A percentile compares a stretch with the other conserved stretches of the same genome.
phyloP scores from a whole-genome alignment of 176 grass and related monocot genomes.

The Dendrocalamus sinicus region DNA sequence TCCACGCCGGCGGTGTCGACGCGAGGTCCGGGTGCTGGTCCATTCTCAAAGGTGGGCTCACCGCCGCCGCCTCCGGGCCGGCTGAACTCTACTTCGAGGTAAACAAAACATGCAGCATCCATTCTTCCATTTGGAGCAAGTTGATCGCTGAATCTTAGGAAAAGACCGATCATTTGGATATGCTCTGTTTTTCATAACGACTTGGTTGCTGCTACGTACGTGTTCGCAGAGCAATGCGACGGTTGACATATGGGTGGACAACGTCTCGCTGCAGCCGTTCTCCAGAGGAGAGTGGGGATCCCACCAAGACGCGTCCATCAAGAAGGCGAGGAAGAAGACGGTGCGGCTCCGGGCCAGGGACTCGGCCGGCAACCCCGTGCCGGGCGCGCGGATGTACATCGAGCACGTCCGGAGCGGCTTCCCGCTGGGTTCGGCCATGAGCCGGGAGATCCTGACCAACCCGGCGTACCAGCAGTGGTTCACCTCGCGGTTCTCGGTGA shows the following conservation, averaged over 20 bases:
- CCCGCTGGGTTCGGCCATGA: constrained; percentile 78
- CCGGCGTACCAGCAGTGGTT: constrained; percentile 77
- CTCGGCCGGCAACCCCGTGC: constrained; percentile 50
- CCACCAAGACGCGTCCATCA: constrained; percentile 61
- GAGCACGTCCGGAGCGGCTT: constrained; percentile 57
- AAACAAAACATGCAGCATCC: not conserved
- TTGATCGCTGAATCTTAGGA: not conserved
- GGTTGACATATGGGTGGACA: constrained; percentile 81
- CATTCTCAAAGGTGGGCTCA: constrained; percentile 89
- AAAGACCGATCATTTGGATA: not conserved
- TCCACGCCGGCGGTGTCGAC: constrained; percentile 58
- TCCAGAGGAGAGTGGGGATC: constrained; percentile 67
- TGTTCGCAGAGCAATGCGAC: constrained; percentile 65
- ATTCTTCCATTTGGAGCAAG: too few relatives aligned
- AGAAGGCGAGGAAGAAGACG: constrained; percentile 51
- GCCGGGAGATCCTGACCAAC: constrained; percentile 61
- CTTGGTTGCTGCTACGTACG: not conserved
- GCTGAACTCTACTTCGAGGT: constrained; percentile 86
- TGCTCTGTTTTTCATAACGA: constrained; percentile 17
- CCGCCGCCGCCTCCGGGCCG: constrained; percentile 56
- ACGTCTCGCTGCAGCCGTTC: constrained; percentile 83
- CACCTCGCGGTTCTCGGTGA: constrained; percentile 75
- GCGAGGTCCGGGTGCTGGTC: constrained; percentile 83
- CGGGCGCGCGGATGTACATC: constrained; percentile 59
- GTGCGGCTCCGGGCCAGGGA: constrained; percentile 53